A percentile compares a stretch with the other conserved stretches of the same genome.
phyloP scores from a whole-genome alignment of 164 flowering plant species.

The Magnolia kwangsiensis region DNA sequence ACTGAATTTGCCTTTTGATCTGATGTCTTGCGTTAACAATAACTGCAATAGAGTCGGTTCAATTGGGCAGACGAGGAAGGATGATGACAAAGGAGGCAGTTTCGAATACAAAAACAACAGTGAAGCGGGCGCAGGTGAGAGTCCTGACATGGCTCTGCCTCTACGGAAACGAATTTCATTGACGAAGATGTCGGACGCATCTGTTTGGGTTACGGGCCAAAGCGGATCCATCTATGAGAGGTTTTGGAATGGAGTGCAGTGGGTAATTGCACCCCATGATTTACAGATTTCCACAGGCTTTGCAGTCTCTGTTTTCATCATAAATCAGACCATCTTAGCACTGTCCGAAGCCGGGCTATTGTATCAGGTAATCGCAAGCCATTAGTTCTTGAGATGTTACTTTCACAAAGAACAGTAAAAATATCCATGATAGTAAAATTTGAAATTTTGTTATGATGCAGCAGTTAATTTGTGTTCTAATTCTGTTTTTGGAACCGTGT shows the following conservation, averaged over 20 bases:
- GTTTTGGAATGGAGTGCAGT: constrained; percentile 89
- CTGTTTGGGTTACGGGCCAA: constrained; percentile 76
- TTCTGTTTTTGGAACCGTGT: too few species aligned
- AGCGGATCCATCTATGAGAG: constrained; percentile 88
- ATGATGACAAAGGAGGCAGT: constrained; percentile 13
- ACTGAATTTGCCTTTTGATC: constrained; percentile 63
- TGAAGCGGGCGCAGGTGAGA: constrained; percentile 18
- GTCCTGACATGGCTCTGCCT: constrained; percentile 29
- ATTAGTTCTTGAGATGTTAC: not conserved
- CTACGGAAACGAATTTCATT: constrained; percentile 60
- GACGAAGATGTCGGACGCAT: constrained; percentile 62
- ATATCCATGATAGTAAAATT: not conserved
- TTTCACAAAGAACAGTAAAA: not conserved
- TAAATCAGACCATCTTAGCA: constrained; percentile 71
- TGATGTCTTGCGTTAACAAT: constrained; percentile 56
- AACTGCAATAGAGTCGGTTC: constrained; percentile 59
- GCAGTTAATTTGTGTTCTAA: too few species aligned
- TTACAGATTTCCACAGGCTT: constrained; percentile 48
- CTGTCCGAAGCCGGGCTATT: constrained; percentile 61
- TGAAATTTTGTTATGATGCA: not conserved
- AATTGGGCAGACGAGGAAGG: constrained; percentile 21
- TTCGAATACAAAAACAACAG: constrained; percentile 14
- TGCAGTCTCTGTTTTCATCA: constrained; percentile 53
- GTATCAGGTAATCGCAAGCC: constrained; percentile 49
- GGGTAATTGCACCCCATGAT: constrained; percentile 89